Conservation (phyloP, 768 basidiomycete genomes). For the Strobilomyces dryophilus region DNA sequence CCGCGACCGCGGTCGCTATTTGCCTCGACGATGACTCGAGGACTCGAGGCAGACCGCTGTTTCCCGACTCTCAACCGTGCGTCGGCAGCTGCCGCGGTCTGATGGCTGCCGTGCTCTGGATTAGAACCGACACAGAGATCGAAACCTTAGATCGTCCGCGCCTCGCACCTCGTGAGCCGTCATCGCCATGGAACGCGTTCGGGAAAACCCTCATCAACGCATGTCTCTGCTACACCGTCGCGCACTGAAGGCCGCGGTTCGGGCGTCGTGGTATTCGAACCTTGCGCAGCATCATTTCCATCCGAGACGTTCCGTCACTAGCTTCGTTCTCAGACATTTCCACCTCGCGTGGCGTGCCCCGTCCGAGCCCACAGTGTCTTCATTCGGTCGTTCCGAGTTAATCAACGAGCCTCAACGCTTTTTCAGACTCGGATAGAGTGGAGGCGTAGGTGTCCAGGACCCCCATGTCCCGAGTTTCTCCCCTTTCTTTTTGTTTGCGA, state of each 20-base stretch:
- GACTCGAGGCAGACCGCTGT: not conserved
- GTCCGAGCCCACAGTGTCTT: too few species aligned
- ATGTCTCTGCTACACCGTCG: not conserved
- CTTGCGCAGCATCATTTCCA: not conserved
- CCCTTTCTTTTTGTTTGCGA: too few species aligned
- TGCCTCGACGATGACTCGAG: not conserved
- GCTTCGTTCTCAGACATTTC: too few species aligned
- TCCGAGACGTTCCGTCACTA: not conserved
- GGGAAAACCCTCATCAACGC: not conserved
- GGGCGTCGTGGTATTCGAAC: not conserved
- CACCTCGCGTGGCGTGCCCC: too few species aligned
- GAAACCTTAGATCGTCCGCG: not conserved
- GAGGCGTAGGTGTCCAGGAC: too few species aligned
- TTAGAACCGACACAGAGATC: not conserved
- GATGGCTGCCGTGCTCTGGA: not conserved
- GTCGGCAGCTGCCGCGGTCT: too few species aligned
- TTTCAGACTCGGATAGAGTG: too few species aligned
- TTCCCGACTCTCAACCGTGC: not conserved
- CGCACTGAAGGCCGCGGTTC: not conserved
- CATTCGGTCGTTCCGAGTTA: too few species aligned
- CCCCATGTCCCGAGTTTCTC: too few species aligned
- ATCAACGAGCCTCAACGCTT: too few species aligned
- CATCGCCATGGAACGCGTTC: not conserved
- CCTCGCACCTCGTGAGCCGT: not conserved
- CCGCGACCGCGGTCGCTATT: not conserved